Percentiles rank a stretch among this genome's conserved stretches.
Evolutionary conservation across 2,329 filamentous ascomycete genomes (phyloP).

Genomic region (Zasmidium angulare): DNA sequence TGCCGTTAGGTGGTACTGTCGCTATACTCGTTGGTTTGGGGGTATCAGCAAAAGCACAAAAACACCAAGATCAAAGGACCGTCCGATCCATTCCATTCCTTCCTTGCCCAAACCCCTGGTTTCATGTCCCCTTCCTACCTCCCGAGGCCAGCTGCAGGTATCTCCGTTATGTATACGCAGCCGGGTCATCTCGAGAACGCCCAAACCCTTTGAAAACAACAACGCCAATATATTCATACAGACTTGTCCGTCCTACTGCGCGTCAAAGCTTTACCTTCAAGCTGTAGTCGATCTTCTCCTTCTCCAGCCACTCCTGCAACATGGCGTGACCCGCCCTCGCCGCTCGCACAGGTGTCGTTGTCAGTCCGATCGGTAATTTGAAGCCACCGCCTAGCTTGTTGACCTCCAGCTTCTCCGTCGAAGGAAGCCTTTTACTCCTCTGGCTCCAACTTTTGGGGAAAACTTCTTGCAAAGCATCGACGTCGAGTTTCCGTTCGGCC

Average conservation of each 20-base stretch:
- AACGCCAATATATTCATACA: background rate
- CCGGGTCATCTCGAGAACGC: background rate
- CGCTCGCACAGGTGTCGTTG: conserved; percentile 45
- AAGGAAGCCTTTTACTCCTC: conserved; percentile 26
- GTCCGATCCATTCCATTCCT: background rate
- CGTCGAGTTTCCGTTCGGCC: conserved; percentile 28
- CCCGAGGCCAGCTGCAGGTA: background rate
- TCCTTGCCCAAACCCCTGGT: too few species aligned
- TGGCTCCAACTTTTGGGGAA: conserved; percentile 42
- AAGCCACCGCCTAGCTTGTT: conserved; percentile 38
- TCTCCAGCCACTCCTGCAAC: conserved; percentile 43
- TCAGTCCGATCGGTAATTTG: conserved; percentile 41
- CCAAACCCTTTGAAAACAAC: background rate
- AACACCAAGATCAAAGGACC: background rate
- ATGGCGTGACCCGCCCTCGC: conserved; percentile 45
- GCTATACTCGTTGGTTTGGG: background rate
- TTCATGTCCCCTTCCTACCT: too few species aligned
- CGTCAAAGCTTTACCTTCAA: conserved; percentile 27
- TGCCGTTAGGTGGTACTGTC: background rate
- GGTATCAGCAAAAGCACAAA: background rate
- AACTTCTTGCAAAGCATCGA: conserved; percentile 37
- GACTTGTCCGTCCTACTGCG: background rate
- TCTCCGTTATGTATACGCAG: background rate
- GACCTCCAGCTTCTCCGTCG: conserved; percentile 34
- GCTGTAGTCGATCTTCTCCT: conserved; percentile 23